A percentile compares a stretch with the other conserved stretches of the same genome.
These are phyloP conservation scores for Hanseniaspora singularis DNA, from an alignment of 805 yeast species.

Conservation along the genomic window DNA sequence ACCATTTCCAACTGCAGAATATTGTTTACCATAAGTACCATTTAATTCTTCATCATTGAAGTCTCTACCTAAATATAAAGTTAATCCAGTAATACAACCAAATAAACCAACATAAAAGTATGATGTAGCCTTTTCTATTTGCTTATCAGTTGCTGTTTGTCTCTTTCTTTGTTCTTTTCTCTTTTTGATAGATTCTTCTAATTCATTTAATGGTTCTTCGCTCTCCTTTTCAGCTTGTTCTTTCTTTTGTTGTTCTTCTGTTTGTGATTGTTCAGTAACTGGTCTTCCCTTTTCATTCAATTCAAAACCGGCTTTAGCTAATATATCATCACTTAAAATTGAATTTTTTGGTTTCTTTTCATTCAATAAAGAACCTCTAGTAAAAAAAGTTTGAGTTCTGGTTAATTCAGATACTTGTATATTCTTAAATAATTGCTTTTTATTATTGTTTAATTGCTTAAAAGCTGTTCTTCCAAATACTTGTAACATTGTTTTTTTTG, in stretches of 20 bases:
- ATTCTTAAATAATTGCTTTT: neutral
- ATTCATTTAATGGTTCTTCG: conserved; percentile 18
- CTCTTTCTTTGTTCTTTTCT: conserved; percentile 38
- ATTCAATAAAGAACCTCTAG: conserved; percentile 15
- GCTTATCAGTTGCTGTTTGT: conserved; percentile 63
- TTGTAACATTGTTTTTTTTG: neutral
- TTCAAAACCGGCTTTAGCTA: conserved; percentile 77
- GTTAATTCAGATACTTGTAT: neutral
- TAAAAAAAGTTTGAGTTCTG: conserved; percentile 1
- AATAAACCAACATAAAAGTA: conserved; percentile 50
- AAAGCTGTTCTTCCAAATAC: neutral
- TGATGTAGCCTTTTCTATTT: conserved; percentile 73
- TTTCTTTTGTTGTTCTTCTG: conserved; percentile 16
- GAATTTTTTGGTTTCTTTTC: conserved; percentile 24
- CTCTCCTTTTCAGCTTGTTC: conserved; percentile 18
- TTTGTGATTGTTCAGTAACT: conserved; percentile 15
- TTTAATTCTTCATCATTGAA: conserved; percentile 62
- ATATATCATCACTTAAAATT: conserved; percentile 66
- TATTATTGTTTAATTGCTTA: neutral
- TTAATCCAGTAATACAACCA: conserved; percentile 41
- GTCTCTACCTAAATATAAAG: conserved; percentile 62
- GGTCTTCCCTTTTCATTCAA: conserved; percentile 29
- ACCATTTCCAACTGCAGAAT: conserved; percentile 32
- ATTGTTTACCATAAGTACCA: conserved; percentile 26
- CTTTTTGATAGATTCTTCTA: conserved; percentile 16